Percentiles rank a stretch among this genome's conserved stretches.
Conservation (phyloP, 768 basidiomycete genomes). For the Rhodosporidiobolus sp. region DNA sequence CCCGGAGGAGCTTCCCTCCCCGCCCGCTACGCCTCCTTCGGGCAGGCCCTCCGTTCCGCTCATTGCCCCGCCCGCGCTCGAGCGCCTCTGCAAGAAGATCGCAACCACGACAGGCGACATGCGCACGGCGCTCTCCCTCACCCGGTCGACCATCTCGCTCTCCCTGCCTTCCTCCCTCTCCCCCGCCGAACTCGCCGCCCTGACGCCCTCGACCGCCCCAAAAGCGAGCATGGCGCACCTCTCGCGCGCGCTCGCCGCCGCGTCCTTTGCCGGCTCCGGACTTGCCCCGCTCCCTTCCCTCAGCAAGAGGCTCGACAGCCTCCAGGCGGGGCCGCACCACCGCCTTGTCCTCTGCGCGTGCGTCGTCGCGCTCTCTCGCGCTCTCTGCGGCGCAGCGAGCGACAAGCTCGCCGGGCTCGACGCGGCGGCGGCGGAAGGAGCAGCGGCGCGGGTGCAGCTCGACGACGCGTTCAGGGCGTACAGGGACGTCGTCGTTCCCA, state of each 20-base stretch:
- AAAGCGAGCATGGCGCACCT: conserved; percentile 66
- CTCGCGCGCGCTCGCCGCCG: conserved; percentile 58
- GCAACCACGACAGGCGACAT: conserved; percentile 81
- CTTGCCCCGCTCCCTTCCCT: conserved; percentile 14
- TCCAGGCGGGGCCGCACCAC: conserved; percentile 26
- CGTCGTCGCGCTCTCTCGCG: conserved; percentile 27
- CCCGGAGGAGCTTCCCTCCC: not conserved
- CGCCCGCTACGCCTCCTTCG: not conserved
- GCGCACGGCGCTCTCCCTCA: conserved; percentile 71
- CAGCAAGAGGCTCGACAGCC: conserved; percentile 13
- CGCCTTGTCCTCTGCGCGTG: conserved; percentile 28
- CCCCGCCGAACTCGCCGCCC: conserved; percentile 37
- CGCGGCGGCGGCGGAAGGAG: not conserved
- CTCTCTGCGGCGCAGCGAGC: not conserved
- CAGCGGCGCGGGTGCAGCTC: not conserved
- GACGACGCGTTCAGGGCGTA: conserved; percentile 24
- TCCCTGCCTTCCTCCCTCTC: conserved; percentile 57
- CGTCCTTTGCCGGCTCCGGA: conserved; percentile 9
- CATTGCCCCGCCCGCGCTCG: conserved; percentile 63
- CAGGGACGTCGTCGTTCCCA: conserved; percentile 6
- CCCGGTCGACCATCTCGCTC: conserved; percentile 65
- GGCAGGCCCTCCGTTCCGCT: conserved; percentile 47
- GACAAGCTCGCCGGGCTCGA: conserved; percentile 5
- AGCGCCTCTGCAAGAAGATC: conserved; percentile 72
- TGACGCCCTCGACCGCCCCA: conserved; percentile 30